phyloP scores from a whole-genome alignment of 192 early-diverging fungal species.

The Rhizophagus clarus region DNA sequence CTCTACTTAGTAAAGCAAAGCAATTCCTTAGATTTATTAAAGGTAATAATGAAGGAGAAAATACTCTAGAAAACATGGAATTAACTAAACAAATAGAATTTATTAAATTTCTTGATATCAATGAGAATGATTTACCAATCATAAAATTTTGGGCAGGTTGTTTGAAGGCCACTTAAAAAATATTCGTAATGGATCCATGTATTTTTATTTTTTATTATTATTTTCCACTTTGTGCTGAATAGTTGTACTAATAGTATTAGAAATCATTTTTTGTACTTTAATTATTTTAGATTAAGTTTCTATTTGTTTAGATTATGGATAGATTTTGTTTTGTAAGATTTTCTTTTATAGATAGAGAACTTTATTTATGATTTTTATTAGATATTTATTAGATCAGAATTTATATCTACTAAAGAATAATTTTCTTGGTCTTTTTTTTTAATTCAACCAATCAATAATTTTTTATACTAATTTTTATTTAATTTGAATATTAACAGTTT shows the following conservation, averaged over 20 bases:
- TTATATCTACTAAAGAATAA: too few relatives aligned
- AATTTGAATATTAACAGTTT: too few relatives aligned
- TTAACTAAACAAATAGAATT: slow-evolving; percentile 15
- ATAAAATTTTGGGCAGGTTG: slow-evolving; percentile 18
- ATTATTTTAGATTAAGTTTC: background rate
- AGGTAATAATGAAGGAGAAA: background rate
- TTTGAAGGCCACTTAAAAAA: background rate
- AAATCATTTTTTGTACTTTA: background rate
- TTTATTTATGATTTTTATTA: background rate
- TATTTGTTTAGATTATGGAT: background rate
- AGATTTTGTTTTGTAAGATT: background rate
- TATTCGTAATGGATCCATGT: background rate
- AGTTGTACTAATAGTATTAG: too few relatives aligned
- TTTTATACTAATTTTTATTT: too few relatives aligned
- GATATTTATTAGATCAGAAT: too few relatives aligned
- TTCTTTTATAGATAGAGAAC: background rate
- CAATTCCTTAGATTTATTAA: slow-evolving; percentile 8
- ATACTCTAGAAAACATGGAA: background rate
- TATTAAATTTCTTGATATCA: slow-evolving; percentile 15
- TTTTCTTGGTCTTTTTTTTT: too few relatives aligned
- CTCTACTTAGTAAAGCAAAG: slow-evolving; percentile 11
- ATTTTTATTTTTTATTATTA: background rate
- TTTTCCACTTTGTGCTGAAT: background rate
- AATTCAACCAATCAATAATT: too few relatives aligned
- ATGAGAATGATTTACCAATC: slow-evolving; percentile 25